phyloP scores from a whole-genome alignment of 345 rosid genomes.

The Syzygium aromaticum region DNA sequence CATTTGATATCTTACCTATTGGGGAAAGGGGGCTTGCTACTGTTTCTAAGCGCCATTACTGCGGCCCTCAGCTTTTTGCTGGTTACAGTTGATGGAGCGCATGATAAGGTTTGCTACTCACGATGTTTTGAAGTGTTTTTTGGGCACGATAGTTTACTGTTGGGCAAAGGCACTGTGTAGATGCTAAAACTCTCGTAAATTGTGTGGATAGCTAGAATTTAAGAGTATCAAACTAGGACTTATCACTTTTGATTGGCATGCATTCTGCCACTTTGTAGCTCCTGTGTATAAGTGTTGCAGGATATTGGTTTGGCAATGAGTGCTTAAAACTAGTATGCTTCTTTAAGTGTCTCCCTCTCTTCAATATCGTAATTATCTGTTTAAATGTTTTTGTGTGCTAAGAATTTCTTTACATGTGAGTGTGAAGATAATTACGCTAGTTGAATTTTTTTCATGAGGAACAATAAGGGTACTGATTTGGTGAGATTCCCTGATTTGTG shows the following conservation, averaged over 20 bases:
- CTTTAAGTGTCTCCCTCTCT: neutral
- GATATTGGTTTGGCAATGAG: neutral
- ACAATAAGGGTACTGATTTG: neutral
- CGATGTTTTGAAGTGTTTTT: neutral
- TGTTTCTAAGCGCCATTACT: slow-evolving; percentile 35
- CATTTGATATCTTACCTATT: slow-evolving; percentile 36
- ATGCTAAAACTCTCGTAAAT: neutral
- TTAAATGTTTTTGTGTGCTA: neutral
- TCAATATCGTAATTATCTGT: neutral
- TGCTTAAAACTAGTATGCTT: neutral
- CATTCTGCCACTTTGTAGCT: neutral
- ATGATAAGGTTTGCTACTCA: slow-evolving; percentile 51
- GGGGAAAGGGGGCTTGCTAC: slow-evolving; percentile 60
- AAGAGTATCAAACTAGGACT: neutral
- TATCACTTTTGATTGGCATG: neutral
- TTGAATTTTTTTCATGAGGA: neutral
- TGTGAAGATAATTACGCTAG: neutral
- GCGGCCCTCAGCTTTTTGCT: slow-evolving; percentile 34
- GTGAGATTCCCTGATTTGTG: neutral
- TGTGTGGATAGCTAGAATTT: neutral
- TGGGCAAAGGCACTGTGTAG: neutral
- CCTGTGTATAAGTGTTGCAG: neutral
- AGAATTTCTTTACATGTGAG: neutral
- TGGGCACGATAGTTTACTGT: neutral
- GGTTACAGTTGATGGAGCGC: slow-evolving; percentile 57